A percentile compares a stretch with the other conserved stretches of the same genome.
These are phyloP conservation scores for Dryas integrifolia DNA, from an alignment of 331 rosid species.

Conservation along the genomic window DNA sequence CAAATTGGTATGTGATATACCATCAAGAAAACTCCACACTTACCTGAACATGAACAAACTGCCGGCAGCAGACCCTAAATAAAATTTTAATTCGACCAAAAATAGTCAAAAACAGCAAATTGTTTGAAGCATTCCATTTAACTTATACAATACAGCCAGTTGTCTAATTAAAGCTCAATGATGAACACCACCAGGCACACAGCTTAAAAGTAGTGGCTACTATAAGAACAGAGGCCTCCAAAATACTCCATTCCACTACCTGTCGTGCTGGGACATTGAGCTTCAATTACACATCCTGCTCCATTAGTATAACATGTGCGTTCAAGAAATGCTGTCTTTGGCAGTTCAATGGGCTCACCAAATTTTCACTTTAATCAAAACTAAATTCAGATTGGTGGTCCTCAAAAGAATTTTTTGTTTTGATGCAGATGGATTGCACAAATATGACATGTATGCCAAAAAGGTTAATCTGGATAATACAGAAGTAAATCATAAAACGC, in stretches of 20 bases:
- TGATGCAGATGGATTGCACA: background rate
- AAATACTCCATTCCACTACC: background rate
- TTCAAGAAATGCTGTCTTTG: slow-evolving; percentile 11
- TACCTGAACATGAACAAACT: slow-evolving; percentile 33
- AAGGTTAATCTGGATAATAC: background rate
- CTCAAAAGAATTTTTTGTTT: background rate
- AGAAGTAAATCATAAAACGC: background rate
- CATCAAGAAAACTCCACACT: slow-evolving; percentile 27
- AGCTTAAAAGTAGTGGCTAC: background rate
- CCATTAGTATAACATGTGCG: background rate
- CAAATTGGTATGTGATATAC: slow-evolving; percentile 1
- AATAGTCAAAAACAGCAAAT: background rate
- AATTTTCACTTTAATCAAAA: slow-evolving; percentile 9
- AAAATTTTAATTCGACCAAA: background rate
- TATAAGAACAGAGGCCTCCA: no score
- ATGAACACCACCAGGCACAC: slow-evolving; percentile 14
- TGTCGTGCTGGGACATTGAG: background rate
- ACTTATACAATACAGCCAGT: slow-evolving; percentile 9
- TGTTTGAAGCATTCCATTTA: background rate
- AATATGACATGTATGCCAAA: background rate
- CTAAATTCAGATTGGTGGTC: background rate
- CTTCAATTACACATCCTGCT: slow-evolving; percentile 23
- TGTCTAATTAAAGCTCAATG: slow-evolving; percentile 19
- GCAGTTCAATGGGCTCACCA: background rate
- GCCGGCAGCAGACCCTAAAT: slow-evolving; percentile 22